phyloP scores from a whole-genome alignment of 257 asterid genomes.

The Solanum etuberosum region DNA sequence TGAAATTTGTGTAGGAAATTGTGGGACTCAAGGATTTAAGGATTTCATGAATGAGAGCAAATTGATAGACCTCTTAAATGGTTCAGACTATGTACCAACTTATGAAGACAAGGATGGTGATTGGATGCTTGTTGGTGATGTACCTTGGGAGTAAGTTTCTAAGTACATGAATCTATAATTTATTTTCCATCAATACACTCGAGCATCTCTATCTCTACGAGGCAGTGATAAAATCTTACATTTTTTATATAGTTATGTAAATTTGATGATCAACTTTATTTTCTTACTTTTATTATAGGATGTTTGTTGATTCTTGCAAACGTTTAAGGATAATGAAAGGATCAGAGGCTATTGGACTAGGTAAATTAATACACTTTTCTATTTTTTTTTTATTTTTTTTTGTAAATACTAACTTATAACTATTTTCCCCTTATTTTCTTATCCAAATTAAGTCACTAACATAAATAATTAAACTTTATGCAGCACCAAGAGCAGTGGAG shows the following conservation, averaged over 20 bases:
- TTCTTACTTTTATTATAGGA: constrained; percentile 29
- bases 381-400: background rate
- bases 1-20: constrained; percentile 20
- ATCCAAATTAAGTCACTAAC: background rate
- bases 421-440: background rate
- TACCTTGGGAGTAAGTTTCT: constrained; percentile 40
- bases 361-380: constrained; percentile 13
- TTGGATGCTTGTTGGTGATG: constrained; percentile 35
- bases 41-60: constrained; percentile 46
- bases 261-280: background rate
- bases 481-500: constrained; percentile 52
- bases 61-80: constrained; percentile 40
- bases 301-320: constrained; percentile 78
- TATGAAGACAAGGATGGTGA: constrained; percentile 30
- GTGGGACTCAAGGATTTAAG: constrained; percentile 29
- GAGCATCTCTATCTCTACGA: background rate
- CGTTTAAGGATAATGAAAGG: constrained; percentile 85
- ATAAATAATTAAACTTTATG: background rate
- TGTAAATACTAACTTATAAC: too few species aligned
- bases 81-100: constrained; percentile 52
- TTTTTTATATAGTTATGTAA: too few species aligned
- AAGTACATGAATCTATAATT: background rate
- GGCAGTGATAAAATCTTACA: background rate
- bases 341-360: constrained; percentile 78
- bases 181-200: background rate